Conservation (phyloP, 257 asterid species). For the Leptodermis oblonga region DNA sequence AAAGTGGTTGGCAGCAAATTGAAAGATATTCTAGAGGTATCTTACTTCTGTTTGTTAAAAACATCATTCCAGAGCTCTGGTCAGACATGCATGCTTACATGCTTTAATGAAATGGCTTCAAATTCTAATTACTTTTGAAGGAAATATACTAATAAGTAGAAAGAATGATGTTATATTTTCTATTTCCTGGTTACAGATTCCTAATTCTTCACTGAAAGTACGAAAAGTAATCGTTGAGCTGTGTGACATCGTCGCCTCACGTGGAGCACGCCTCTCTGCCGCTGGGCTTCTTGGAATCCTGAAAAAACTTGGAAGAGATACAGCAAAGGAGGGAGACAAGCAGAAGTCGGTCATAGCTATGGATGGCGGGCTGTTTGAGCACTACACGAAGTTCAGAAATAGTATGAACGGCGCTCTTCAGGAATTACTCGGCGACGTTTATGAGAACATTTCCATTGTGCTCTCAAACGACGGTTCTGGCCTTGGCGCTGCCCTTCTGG, state of each 20-base stretch:
- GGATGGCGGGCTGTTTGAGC: constrained; percentile 78
- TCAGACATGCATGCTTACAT: not conserved
- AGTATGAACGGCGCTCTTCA: constrained; percentile 51
- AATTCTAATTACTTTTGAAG: not conserved
- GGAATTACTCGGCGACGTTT: constrained; percentile 64
- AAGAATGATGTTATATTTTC: not conserved
- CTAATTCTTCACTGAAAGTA: constrained; percentile 53
- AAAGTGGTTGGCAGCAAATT: constrained; percentile 71
- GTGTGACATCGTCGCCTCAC: constrained; percentile 66
- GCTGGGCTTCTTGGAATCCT: constrained; percentile 77
- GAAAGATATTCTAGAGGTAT: constrained; percentile 71
- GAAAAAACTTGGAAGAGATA: constrained; percentile 74
- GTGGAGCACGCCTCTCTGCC: constrained; percentile 86
- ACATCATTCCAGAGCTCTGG: not conserved
- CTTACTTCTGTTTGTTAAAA: not conserved
- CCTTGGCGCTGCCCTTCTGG: constrained; percentile 87
- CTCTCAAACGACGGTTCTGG: constrained; percentile 85
- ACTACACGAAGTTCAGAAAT: constrained; percentile 63
- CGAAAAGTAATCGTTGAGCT: constrained; percentile 54
- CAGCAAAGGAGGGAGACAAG: constrained; percentile 39
- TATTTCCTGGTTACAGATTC: constrained; percentile 36
- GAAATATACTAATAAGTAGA: not conserved
- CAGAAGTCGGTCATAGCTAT: constrained; percentile 63
- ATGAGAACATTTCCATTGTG: constrained; percentile 29
- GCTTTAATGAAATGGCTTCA: not conserved